Evolutionary conservation across 1,139 yeast species (phyloP), one percentile per base, ranked within the genome.

Genomic region (Tardiomyces blankii): DNA sequence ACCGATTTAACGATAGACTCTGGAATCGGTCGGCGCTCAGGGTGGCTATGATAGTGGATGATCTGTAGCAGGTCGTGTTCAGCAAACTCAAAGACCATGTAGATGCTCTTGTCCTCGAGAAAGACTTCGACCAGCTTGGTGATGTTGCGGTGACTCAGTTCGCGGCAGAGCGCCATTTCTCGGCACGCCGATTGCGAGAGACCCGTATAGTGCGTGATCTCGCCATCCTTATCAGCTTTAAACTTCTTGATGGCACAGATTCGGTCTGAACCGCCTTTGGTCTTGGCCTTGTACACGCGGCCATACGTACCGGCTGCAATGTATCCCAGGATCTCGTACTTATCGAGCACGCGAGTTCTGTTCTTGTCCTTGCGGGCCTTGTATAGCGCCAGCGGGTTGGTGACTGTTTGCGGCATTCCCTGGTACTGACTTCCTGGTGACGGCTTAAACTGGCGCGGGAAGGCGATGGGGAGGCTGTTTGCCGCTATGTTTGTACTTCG

Each of bases 261-360:
- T 19, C 55, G 53, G 32, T 47, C 48, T 11, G 42, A 19, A 39
- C 23, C 54, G 42, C 52, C 51, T 51, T 57, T 58, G 27, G 74
- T 68, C 52, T 74, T 76, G 14, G 97, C 97, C 62, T 91, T 91
- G 68, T 88, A 93, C 27, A 91, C 99, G 53, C 93, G 57, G 23
- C 99, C 99, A 63, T 91, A 91, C 0, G 99, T 91, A 38, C 99
- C 99, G 0, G 98, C 96, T 0, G 98, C 98, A 50, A 91, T 93
- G 64, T 91, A 91, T 0, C 99, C 99, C 30, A 87, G 68, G 50
- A 93, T 83, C 51, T 83, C 89, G 63, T 89, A 91, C 54, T 82
- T 82, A 42, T 83, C 80, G 27, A 87, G 67, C 2, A 91, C 95
- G 5, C 86, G 79, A 40, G 77, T 74, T 46, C 95, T 67, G 3